Conservation (phyloP, 2,329 filamentous ascomycete species). For the Rhynchosporium graminicola region DNA sequence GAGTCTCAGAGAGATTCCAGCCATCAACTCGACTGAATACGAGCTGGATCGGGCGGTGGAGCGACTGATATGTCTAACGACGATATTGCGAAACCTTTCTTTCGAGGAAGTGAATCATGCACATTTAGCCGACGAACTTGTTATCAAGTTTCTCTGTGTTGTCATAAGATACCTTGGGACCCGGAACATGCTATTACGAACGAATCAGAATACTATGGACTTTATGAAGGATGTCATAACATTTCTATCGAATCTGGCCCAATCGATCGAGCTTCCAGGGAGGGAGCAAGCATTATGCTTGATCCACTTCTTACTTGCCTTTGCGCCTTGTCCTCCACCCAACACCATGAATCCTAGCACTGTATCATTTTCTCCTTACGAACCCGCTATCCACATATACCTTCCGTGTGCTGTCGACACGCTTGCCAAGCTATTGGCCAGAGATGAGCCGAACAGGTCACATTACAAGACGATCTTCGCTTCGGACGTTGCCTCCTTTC, state of each 20-base stretch:
- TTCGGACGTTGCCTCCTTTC: constrained; percentile 63
- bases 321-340: constrained; percentile 78
- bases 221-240: constrained; percentile 96
- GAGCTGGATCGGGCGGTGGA: constrained; percentile 86
- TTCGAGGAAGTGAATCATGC: constrained; percentile 79
- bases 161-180: constrained; percentile 87
- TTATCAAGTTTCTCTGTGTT: constrained; percentile 81
- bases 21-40: constrained; percentile 76
- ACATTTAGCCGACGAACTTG: constrained; percentile 70
- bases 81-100: constrained; percentile 88
- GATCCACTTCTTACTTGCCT: constrained; percentile 85
- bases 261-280: constrained; percentile 76
- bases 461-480: constrained; percentile 82
- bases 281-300: constrained; percentile 86
- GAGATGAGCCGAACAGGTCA: constrained; percentile 88
- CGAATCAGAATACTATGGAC: constrained; percentile 82
- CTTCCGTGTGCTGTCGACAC: constrained; percentile 87
- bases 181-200: constrained; percentile 80
- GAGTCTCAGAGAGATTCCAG: constrained; percentile 68
- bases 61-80: constrained; percentile 84
- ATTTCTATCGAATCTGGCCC: constrained; percentile 84
- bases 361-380: constrained; percentile 78
- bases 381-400: constrained; percentile 81
- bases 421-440: constrained; percentile 85
- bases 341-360: constrained; percentile 52